Evolutionary conservation across 2,329 filamentous ascomycete genomes (phyloP).

Genomic region (Chrysoporthe austroafricana): DNA sequence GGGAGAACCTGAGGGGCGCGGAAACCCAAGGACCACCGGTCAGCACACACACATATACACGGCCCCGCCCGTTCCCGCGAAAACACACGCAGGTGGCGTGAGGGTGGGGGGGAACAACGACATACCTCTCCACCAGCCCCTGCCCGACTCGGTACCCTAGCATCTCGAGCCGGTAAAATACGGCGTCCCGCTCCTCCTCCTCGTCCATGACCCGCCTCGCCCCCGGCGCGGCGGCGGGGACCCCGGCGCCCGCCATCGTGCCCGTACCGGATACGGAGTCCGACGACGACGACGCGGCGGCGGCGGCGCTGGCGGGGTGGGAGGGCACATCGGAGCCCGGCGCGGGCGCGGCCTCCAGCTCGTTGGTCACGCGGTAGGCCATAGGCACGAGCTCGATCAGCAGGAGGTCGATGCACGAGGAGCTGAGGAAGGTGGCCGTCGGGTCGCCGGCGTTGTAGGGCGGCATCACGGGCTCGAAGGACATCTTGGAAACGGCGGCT

Average conservation of each 20-base stretch:
- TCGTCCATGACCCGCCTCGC: slow-evolving; percentile 60
- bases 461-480: slow-evolving; percentile 71
- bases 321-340: slow-evolving; percentile 9
- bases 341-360: slow-evolving; percentile 59
- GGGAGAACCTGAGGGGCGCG: slow-evolving; percentile 65
- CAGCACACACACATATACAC: background rate
- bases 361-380: slow-evolving; percentile 81
- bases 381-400: slow-evolving; percentile 96
- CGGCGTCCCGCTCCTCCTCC: slow-evolving; percentile 82
- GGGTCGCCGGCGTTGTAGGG: slow-evolving; percentile 76
- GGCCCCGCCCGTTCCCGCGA: background rate
- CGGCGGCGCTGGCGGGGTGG: background rate
- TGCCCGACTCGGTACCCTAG: slow-evolving; percentile 91
- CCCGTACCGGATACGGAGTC: slow-evolving; percentile 30
- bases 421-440: slow-evolving; percentile 74
- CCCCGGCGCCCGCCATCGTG: slow-evolving; percentile 29
- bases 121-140: slow-evolving; percentile 86
- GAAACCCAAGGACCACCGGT: slow-evolving; percentile 8
- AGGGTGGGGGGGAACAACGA: slow-evolving; percentile 5
- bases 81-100: background rate
- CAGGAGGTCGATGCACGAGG: slow-evolving; percentile 89
- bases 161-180: slow-evolving; percentile 81
- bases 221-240: slow-evolving; percentile 19
- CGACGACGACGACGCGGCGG: slow-evolving; percentile 16
- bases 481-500: slow-evolving; percentile 54